Percentiles rank a stretch among this genome's conserved stretches.
Evolutionary conservation across 148 eudicot genomes (phyloP).

Genomic region (Vaccinium vitisidaea): DNA sequence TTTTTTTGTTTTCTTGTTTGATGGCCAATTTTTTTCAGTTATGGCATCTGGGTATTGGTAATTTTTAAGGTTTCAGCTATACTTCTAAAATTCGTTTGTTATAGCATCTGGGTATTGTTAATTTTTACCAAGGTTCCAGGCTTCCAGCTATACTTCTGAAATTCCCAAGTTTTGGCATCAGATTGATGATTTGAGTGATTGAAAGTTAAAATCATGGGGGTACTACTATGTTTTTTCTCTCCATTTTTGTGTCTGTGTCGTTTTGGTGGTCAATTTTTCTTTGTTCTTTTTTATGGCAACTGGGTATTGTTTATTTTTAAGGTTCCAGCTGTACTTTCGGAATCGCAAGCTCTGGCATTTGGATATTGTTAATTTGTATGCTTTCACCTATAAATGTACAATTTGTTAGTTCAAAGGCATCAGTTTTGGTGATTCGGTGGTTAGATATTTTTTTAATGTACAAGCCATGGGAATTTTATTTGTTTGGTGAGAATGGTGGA

Average conservation of each 20-base stretch:
- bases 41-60: slow-evolving; percentile 1
- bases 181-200: background rate
- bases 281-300: too few relatives aligned
- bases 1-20: background rate
- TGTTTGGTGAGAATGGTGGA: background rate
- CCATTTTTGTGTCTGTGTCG: too few relatives aligned
- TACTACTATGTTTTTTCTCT: too few relatives aligned
- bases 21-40: background rate
- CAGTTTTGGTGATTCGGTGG: background rate
- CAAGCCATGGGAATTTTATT: background rate
- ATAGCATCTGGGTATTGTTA: background rate
- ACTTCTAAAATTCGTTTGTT: background rate
- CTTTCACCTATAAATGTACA: too few relatives aligned
- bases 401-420: too few relatives aligned
- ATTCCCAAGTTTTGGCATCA: background rate
- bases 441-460: background rate
- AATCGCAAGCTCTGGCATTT: too few relatives aligned
- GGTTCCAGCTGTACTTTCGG: too few relatives aligned
- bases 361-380: too few relatives aligned
- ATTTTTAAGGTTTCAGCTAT: background rate
- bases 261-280: too few relatives aligned
- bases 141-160: background rate
- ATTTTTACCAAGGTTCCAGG: background rate
- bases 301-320: too few relatives aligned
- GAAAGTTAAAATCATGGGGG: background rate